These are phyloP conservation scores for Kwoniella botswanensis DNA, from an alignment of 768 basidiomycete genomes.

Conservation along the genomic window DNA sequence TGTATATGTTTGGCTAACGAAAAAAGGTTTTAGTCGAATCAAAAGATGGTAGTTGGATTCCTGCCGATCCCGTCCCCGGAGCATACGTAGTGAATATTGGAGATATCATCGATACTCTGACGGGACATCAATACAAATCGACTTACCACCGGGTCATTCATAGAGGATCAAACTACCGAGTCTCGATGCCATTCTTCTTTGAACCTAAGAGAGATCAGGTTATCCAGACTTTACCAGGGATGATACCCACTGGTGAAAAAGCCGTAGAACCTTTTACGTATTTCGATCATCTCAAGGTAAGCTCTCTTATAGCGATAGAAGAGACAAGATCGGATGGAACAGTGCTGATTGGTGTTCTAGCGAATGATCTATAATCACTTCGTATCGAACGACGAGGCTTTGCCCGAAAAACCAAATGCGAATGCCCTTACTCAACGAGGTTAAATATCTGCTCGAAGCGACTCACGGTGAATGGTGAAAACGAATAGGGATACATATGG, in stretches of 20 bases:
- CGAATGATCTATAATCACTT: slow-evolving; percentile 36
- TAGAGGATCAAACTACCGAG: slow-evolving; percentile 32
- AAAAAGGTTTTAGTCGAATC: slow-evolving; percentile 24
- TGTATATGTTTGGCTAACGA: not conserved
- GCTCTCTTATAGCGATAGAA: not conserved
- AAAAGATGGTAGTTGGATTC: slow-evolving; percentile 41
- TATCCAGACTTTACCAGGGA: slow-evolving; percentile 19
- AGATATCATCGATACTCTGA: slow-evolving; percentile 40
- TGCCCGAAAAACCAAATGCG: slow-evolving; percentile 31
- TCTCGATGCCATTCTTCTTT: slow-evolving; percentile 42
- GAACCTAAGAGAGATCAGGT: slow-evolving; percentile 31
- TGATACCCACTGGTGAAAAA: slow-evolving; percentile 24
- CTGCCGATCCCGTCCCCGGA: slow-evolving; percentile 38
- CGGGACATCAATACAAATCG: slow-evolving; percentile 37
- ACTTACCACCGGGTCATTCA: slow-evolving; percentile 43
- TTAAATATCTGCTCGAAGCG: slow-evolving; percentile 7
- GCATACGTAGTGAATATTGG: slow-evolving; percentile 44
- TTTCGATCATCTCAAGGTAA: slow-evolving; percentile 37
- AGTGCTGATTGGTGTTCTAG: slow-evolving; percentile 4
- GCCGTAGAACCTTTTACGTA: slow-evolving; percentile 32
- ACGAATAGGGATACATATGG: not conserved
- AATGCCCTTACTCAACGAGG: slow-evolving; percentile 35
- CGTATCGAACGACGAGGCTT: slow-evolving; percentile 28
- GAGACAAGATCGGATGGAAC: not conserved
- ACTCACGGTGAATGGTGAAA: not conserved